phyloP scores from a whole-genome alignment of 495 filamentous ascomycete genomes.

The Talaromyces thailandensis region DNA sequence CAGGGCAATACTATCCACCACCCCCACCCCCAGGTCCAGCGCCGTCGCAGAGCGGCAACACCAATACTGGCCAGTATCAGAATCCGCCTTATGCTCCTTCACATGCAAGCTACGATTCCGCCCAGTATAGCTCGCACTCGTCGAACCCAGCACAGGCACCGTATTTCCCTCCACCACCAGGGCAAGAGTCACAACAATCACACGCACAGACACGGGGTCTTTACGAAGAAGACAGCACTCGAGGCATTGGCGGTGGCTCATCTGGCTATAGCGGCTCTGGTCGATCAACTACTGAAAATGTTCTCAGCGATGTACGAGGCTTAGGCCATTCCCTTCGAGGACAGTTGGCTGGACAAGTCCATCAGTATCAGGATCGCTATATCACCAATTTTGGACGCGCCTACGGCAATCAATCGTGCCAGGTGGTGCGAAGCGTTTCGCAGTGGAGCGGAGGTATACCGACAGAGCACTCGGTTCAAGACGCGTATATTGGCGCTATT shows the following conservation, averaged over 20 bases:
- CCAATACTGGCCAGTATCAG: slow-evolving; percentile 11
- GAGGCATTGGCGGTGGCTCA: slow-evolving; percentile 20
- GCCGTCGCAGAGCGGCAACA: slow-evolving; percentile 4
- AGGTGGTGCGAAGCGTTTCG: slow-evolving; percentile 59
- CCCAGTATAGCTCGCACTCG: slow-evolving; percentile 11
- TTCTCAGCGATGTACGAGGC: slow-evolving; percentile 18
- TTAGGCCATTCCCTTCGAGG: slow-evolving; percentile 31
- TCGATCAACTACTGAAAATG: slow-evolving; percentile 2
- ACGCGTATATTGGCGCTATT: slow-evolving; percentile 82
- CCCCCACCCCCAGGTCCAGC: slow-evolving; percentile 35
- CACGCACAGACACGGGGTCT: slow-evolving; percentile 27
- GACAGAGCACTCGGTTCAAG: slow-evolving; percentile 77
- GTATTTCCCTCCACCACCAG: slow-evolving; percentile 36
- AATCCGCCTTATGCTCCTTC: slow-evolving; percentile 13
- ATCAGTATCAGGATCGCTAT: slow-evolving; percentile 37
- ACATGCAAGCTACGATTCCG: slow-evolving; percentile 4
- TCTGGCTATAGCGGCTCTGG: slow-evolving; percentile 14
- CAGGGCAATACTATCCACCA: slow-evolving; percentile 34
- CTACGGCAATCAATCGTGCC: slow-evolving; percentile 47
- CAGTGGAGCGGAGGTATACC: slow-evolving; percentile 65
- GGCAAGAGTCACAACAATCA: slow-evolving; percentile 22
- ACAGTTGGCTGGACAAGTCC: slow-evolving; percentile 38
- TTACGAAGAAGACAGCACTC: slow-evolving; percentile 20
- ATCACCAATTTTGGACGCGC: slow-evolving; percentile 13
- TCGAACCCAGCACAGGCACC: slow-evolving; percentile 22